Conservation (phyloP, 83 land plant species). For the Thuja plicata region DNA sequence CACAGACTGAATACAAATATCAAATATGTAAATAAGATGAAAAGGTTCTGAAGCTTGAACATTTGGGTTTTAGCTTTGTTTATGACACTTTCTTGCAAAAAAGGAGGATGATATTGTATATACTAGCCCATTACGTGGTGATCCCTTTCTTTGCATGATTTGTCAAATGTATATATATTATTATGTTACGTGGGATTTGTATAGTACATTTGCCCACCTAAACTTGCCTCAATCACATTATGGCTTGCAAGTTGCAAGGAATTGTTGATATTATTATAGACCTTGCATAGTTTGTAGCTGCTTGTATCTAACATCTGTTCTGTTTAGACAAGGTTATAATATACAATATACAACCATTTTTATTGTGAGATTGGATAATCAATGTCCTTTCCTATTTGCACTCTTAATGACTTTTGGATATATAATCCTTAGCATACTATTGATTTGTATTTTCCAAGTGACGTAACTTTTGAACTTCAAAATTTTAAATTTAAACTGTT, state of each 20-base stretch:
- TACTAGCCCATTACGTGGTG: neutral
- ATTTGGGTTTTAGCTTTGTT: neutral
- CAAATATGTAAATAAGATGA: conserved; percentile 1
- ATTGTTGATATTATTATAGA: conserved; percentile 11
- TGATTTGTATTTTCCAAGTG: neutral
- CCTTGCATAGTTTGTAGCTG: neutral
- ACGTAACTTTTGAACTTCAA: neutral
- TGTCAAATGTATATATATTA: neutral
- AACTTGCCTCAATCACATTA: neutral
- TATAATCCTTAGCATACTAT: neutral
- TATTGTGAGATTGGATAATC: neutral
- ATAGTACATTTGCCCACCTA: neutral
- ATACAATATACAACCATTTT: neutral
- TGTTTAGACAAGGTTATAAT: neutral
- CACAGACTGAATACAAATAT: neutral
- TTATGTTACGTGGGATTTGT: neutral
- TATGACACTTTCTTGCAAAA: neutral
- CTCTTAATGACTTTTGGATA: neutral
- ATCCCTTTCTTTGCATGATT: neutral
- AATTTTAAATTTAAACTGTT: neutral
- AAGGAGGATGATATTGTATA: neutral
- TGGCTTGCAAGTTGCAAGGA: conserved; percentile 12
- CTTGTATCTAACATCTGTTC: neutral
- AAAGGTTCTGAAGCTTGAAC: neutral
- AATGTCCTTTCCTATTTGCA: neutral